Percentiles rank a stretch among this genome's conserved stretches.
Evolutionary conservation across 179 eudicot genomes (phyloP).

Genomic region (Dionaea muscipula): DNA sequence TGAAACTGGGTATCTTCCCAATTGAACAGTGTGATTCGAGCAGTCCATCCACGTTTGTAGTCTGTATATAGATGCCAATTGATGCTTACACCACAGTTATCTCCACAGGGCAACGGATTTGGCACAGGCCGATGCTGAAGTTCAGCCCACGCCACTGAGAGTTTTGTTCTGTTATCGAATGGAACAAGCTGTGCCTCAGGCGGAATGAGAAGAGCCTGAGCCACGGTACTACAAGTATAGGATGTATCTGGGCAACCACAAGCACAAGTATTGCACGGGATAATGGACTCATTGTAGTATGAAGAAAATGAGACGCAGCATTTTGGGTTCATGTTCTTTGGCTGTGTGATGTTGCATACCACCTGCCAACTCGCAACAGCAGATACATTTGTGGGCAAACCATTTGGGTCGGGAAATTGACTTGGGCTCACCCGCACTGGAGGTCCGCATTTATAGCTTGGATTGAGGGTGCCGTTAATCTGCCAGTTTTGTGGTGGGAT

Average conservation of each 20-base stretch:
- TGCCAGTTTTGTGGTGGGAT: constrained; percentile 72
- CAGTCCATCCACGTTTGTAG: constrained; percentile 64
- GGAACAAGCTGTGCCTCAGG: constrained; percentile 59
- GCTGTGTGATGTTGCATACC: constrained; percentile 53
- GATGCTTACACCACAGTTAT: constrained; percentile 78
- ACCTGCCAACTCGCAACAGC: constrained; percentile 88
- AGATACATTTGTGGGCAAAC: constrained; percentile 35
- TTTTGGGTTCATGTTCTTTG: constrained; percentile 28
- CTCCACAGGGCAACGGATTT: constrained; percentile 65
- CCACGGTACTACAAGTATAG: constrained; percentile 38
- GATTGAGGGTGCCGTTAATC: constrained; percentile 50
- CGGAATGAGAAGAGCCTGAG: constrained; percentile 59
- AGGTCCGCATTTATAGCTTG: constrained; percentile 53
- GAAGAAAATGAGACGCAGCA: constrained; percentile 88
- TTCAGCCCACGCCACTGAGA: constrained; percentile 29
- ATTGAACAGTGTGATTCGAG: constrained; percentile 65
- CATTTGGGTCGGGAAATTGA: constrained; percentile 42
- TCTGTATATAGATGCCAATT: constrained; percentile 75
- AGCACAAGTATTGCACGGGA: constrained; percentile 88
- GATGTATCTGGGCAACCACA: constrained; percentile 60
- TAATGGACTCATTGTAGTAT: constrained; percentile 59
- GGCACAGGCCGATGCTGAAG: constrained; percentile 32
- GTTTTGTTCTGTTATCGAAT: constrained; percentile 51
- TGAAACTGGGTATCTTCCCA: constrained; percentile 48
- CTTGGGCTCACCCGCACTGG: constrained; percentile 61